Percentiles rank a stretch among this genome's conserved stretches.
These are phyloP conservation scores for Panicum hallii DNA, from an alignment of 202 grass and related monocot genomes.

Conservation along the genomic window DNA sequence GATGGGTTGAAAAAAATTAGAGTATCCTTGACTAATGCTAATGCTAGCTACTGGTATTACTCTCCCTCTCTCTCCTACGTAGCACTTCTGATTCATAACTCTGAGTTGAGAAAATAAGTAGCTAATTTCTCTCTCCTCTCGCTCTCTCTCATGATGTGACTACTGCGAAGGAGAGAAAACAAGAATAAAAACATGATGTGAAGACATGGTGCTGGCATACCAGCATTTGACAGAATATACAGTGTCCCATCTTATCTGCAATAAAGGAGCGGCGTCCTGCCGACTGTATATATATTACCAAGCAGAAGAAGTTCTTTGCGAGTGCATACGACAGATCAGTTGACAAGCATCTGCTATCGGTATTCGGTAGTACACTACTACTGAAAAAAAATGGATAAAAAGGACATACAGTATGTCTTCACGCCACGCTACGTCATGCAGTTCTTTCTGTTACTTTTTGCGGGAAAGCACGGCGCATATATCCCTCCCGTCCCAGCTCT, in stretches of 20 bases:
- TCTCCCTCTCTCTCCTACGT: no score
- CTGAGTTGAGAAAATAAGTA: neutral
- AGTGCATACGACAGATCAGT: slow-evolving; percentile 1
- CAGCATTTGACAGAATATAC: slow-evolving; percentile 10
- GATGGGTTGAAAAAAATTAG: neutral
- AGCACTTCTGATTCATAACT: neutral
- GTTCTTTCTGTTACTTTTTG: neutral
- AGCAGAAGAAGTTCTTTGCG: neutral
- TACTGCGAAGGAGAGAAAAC: neutral
- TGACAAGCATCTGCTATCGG: slow-evolving; percentile 3
- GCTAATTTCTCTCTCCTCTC: neutral
- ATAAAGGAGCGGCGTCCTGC: slow-evolving; percentile 8
- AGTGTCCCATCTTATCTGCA: slow-evolving; percentile 10
- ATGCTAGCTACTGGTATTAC: no score
- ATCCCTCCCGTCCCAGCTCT: neutral
- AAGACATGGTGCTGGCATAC: slow-evolving; percentile 15
- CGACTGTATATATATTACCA: neutral
- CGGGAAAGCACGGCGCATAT: neutral
- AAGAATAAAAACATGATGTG: neutral
- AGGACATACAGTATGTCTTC: neutral
- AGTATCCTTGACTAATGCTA: neutral
- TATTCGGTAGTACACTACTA: neutral
- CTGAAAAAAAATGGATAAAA: neutral
- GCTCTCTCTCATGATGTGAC: neutral
- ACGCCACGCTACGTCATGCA: neutral